These are phyloP conservation scores for Carex arenaria DNA, from an alignment of 202 grass and related monocot genomes.

Conservation along the genomic window DNA sequence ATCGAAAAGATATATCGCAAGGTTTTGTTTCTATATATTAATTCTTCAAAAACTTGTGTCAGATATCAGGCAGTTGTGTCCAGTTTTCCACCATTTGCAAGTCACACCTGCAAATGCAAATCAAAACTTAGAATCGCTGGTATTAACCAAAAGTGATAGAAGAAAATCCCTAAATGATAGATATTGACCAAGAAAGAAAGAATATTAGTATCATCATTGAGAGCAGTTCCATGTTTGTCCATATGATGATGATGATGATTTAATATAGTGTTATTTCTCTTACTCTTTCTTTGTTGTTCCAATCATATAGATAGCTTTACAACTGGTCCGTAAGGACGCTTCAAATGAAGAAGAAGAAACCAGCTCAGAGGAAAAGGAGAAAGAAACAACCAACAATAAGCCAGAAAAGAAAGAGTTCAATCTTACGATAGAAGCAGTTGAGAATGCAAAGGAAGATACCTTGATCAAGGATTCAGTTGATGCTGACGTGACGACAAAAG, in stretches of 20 bases:
- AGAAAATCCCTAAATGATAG: background rate
- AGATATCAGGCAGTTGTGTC: background rate
- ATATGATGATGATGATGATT: background rate
- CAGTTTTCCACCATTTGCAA: constrained; percentile 5
- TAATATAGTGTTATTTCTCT: background rate
- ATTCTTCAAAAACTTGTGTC: background rate
- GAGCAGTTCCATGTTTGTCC: background rate
- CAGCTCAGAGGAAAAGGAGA: constrained; percentile 19
- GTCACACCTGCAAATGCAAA: background rate
- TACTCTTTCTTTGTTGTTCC: background rate
- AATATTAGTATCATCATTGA: background rate
- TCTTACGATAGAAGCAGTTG: constrained; percentile 30
- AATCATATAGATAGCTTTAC: constrained; percentile 71
- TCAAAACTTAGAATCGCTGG: background rate
- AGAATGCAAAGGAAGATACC: constrained; percentile 22
- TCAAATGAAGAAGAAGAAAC: constrained; percentile 45
- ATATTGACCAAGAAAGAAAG: background rate
- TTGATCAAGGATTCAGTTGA: constrained; percentile 12
- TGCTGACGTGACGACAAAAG: background rate
- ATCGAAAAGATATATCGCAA: constrained; percentile 99
- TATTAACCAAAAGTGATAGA: background rate
- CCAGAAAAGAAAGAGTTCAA: constrained; percentile 35
- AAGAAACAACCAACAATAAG: constrained; percentile 30
- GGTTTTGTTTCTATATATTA: constrained; percentile 41
- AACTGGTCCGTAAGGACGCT: constrained; percentile 77